Conservation (phyloP, 2,329 filamentous ascomycete species). For the Aspergillus ochraceus region DNA sequence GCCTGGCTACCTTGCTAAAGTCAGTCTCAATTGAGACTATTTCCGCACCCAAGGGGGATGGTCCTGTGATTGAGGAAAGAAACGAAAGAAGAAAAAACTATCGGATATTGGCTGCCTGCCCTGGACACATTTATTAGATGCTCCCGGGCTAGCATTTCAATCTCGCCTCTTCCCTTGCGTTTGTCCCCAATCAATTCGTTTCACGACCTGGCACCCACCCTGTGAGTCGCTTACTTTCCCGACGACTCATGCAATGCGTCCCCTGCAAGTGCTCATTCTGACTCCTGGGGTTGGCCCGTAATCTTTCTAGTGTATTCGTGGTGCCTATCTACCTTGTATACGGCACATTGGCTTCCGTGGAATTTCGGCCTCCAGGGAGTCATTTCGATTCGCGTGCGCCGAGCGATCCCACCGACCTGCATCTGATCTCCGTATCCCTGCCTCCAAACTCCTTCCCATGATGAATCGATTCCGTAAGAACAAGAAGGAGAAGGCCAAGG, state of each 20-base stretch:
- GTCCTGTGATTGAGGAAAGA: not conserved
- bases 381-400: not conserved
- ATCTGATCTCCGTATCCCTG: not conserved
- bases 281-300: slow-evolving; percentile 11
- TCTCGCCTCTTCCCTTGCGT: not conserved
- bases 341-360: not conserved
- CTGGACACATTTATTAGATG: not conserved
- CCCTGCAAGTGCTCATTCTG: slow-evolving; percentile 9
- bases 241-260: slow-evolving; percentile 6
- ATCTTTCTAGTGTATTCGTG: not conserved
- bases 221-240: slow-evolving; percentile 4
- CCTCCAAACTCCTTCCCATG: not conserved
- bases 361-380: not conserved
- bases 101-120: not conserved
- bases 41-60: not conserved
- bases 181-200: not conserved
- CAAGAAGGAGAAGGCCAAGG: slow-evolving; percentile 36
- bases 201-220: not conserved
- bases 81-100: not conserved
- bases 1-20: not conserved
- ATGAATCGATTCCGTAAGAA: slow-evolving; percentile 46
- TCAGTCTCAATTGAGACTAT: not conserved
- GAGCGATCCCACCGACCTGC: not conserved
- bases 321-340: not conserved
- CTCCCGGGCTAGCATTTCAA: not conserved